A percentile compares a stretch with the other conserved stretches of the same genome.
Evolutionary conservation across 139 green algal species (phyloP).

Genomic region (Chlamydomonas incerta): DNA sequence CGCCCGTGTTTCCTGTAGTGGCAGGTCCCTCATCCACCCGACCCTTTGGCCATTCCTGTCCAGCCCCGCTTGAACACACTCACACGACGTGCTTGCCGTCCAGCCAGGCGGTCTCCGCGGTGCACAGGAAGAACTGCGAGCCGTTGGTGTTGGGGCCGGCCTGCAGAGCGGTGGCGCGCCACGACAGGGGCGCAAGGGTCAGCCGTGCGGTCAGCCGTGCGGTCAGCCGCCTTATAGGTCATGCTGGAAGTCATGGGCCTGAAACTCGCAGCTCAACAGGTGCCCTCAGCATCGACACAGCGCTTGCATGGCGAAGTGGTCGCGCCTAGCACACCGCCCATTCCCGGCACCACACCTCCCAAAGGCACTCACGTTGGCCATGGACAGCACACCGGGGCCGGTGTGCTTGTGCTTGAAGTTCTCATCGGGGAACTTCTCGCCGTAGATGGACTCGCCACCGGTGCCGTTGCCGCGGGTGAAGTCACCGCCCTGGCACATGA

Average conservation of each 20-base stretch:
- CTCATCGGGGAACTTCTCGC: slow-evolving; percentile 81
- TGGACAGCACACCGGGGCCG: slow-evolving; percentile 76
- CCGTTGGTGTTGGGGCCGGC: slow-evolving; percentile 86
- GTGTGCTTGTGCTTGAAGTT: slow-evolving; percentile 90
- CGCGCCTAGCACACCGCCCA: not conserved
- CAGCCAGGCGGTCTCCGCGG: slow-evolving; percentile 74
- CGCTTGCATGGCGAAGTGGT: too few relatives aligned
- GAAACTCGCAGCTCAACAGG: too few relatives aligned
- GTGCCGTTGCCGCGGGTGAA: slow-evolving; percentile 84
- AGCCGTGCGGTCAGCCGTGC: too few relatives aligned
- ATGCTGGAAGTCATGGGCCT: too few relatives aligned
- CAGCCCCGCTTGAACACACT: not conserved
- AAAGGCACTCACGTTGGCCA: slow-evolving; percentile 75
- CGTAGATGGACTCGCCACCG: slow-evolving; percentile 91
- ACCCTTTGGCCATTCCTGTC: too few relatives aligned
- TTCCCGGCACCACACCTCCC: not conserved
- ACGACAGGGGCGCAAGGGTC: too few relatives aligned
- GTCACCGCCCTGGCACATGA: slow-evolving; percentile 90
- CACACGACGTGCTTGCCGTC: slow-evolving; percentile 85
- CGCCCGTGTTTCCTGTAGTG: not conserved
- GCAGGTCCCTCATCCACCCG: too few relatives aligned
- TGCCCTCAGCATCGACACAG: too few relatives aligned
- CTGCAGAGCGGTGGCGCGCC: too few relatives aligned
- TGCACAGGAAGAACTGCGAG: slow-evolving; percentile 90
- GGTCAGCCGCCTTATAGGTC: too few relatives aligned